Evolutionary conservation across 192 early-diverging fungal species (phyloP).

Genomic region (Dissophora globulifera): DNA sequence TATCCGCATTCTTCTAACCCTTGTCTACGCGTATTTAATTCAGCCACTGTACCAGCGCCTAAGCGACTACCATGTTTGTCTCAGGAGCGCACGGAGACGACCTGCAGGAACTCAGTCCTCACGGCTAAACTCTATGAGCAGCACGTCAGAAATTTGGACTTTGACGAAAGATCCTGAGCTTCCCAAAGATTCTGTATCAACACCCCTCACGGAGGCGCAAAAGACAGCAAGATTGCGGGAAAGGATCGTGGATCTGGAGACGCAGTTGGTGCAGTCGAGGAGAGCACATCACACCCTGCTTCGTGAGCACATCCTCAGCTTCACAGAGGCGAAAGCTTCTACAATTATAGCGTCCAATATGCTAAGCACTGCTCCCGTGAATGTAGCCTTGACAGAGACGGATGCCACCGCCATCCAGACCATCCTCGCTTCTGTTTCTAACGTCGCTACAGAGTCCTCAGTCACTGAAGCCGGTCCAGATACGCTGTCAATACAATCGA

Average conservation of each 20-base stretch:
- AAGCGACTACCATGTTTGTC: conserved; percentile 19
- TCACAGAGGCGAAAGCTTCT: background rate
- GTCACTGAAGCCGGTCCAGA: no score
- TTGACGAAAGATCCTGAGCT: no score
- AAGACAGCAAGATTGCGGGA: background rate
- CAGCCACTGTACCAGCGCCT: conserved; percentile 27
- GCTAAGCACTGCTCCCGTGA: background rate
- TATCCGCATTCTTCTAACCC: no score
- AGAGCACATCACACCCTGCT: conserved; percentile 22
- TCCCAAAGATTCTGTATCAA: background rate
- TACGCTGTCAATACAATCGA: no score
- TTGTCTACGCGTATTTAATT: no score
- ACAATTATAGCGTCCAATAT: background rate
- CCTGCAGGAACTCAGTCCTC: no score
- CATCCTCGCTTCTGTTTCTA: conserved; percentile 9
- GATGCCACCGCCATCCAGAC: conserved; percentile 8
- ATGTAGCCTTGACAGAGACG: background rate
- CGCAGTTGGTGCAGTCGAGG: conserved; percentile 22
- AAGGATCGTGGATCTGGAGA: conserved; percentile 15
- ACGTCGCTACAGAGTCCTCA: no score
- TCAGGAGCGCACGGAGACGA: conserved; percentile 19
- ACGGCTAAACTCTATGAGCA: no score
- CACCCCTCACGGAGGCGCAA: no score
- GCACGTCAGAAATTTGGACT: no score
- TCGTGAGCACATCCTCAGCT: conserved; percentile 26